These are phyloP conservation scores for Fusarium falciforme DNA, from an alignment of 2,329 filamentous ascomycete species.

Conservation along the genomic window DNA sequence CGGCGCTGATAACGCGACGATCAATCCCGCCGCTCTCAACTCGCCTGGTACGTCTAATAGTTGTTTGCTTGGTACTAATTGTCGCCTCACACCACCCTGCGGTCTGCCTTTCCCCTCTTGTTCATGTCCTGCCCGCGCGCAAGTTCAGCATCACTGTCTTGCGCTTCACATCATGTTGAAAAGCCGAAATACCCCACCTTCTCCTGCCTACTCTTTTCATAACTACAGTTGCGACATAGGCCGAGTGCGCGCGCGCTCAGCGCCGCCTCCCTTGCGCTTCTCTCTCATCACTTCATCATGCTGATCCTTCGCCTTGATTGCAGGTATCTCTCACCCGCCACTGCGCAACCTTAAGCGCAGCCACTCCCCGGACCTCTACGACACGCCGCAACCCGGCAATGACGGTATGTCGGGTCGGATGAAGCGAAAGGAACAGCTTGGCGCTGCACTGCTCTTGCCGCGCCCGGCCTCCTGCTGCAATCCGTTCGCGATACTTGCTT, in stretches of 20 bases:
- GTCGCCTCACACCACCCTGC: constrained; percentile 29
- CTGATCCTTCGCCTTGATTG: constrained; percentile 39
- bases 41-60: constrained; percentile 72
- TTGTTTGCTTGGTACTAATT: constrained; percentile 17
- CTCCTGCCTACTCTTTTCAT: constrained; percentile 1
- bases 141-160: constrained; percentile 11
- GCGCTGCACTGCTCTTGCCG: constrained; percentile 50
- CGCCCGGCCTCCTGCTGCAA: constrained; percentile 32
- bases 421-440: constrained; percentile 44
- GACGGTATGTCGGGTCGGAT: constrained; percentile 73
- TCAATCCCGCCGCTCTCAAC: constrained; percentile 90
- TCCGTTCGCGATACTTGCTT: constrained; percentile 24
- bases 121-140: background rate
- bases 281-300: constrained; percentile 25
- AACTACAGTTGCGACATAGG: constrained; percentile 5
- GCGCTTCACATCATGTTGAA: constrained; percentile 25
- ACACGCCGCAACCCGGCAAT: constrained; percentile 66
- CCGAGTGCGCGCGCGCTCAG: constrained; percentile 13
- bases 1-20: constrained; percentile 86
- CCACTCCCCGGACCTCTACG: constrained; percentile 77
- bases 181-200: constrained; percentile 29
- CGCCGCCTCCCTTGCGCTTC: constrained; percentile 1
- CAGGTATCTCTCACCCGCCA: constrained; percentile 64
- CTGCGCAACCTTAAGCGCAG: constrained; percentile 82
- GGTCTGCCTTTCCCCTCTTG: constrained; percentile 18